These are phyloP conservation scores for Phytophthora sp. DNA, from an alignment of 352 stramenopile species.

Conservation along the genomic window DNA sequence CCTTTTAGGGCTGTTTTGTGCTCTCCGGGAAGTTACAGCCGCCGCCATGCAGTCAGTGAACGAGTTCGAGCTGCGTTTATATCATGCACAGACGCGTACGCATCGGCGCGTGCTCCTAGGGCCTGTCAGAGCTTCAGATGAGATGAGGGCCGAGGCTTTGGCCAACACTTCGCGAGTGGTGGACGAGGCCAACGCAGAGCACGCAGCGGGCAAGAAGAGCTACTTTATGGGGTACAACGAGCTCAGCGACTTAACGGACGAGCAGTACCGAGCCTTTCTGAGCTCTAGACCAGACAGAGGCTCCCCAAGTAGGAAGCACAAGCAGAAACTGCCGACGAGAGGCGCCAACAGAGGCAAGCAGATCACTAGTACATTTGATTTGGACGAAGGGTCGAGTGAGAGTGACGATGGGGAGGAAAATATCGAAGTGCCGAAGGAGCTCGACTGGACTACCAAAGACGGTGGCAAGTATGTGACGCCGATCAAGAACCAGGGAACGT, in stretches of 20 bases:
- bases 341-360: constrained; percentile 19
- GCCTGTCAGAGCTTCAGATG: constrained; percentile 49
- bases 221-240: constrained; percentile 73
- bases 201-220: constrained; percentile 42
- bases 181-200: constrained; percentile 51
- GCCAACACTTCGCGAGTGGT: constrained; percentile 48
- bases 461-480: constrained; percentile 86
- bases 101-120: constrained; percentile 40
- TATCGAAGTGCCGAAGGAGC: constrained; percentile 44
- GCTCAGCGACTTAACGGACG: constrained; percentile 69
- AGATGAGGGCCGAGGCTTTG: constrained; percentile 51
- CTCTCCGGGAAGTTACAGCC: constrained; percentile 5
- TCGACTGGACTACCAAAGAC: constrained; percentile 78
- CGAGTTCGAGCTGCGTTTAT: constrained; percentile 36
- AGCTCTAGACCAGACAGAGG: constrained; percentile 48
- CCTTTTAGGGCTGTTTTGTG: constrained; percentile 13
- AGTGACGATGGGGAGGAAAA: constrained; percentile 21
- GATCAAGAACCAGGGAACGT: constrained; percentile 94
- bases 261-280: constrained; percentile 71
- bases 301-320: constrained; percentile 13
- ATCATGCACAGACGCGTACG: constrained; percentile 31
- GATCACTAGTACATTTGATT: constrained; percentile 33
- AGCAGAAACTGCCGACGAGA: constrained; percentile 24
- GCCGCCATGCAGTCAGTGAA: constrained; percentile 15
- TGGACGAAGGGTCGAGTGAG: constrained; percentile 24